Evolutionary conservation across 495 filamentous ascomycete genomes (phyloP).

Genomic region (Rhizodiscina lignyota): DNA sequence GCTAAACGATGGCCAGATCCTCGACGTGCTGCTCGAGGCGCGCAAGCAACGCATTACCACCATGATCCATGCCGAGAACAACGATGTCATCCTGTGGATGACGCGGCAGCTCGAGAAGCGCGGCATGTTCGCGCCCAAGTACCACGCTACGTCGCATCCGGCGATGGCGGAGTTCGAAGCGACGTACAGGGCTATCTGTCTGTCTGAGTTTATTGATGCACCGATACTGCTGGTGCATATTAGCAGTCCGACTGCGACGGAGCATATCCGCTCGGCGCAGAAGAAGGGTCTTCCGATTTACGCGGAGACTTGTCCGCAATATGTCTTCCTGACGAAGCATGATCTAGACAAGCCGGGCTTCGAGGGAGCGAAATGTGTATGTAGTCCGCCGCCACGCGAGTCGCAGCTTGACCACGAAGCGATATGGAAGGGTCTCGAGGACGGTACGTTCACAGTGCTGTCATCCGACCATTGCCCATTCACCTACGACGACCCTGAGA

Average conservation of each 20-base stretch:
- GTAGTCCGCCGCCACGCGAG: conserved; percentile 19
- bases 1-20: conserved; percentile 37
- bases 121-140: conserved; percentile 31
- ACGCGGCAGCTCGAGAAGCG: conserved; percentile 17
- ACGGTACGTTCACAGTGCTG: conserved; percentile 34
- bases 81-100: conserved; percentile 27
- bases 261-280: conserved; percentile 38
- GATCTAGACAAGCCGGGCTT: conserved; percentile 32
- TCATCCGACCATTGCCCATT: conserved; percentile 41
- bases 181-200: conserved; percentile 38
- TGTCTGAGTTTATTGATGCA: conserved; percentile 35
- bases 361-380: conserved; percentile 25
- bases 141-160: conserved; percentile 35
- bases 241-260: conserved; percentile 31
- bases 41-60: conserved; percentile 32
- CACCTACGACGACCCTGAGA: conserved; percentile 28
- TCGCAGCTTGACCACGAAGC: conserved; percentile 15
- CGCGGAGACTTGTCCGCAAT: conserved; percentile 50
- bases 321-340: conserved; percentile 40
- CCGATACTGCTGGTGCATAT: conserved; percentile 45
- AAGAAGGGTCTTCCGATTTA: conserved; percentile 37
- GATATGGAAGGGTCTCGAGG: conserved; percentile 19
- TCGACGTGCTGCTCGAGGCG: conserved; percentile 35
- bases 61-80: conserved; percentile 48
- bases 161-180: conserved; percentile 40